Evolutionary conservation across 129 eudicot genomes (phyloP), one percentile per base, ranked within the genome.

Genomic region (Helianthus annuus): DNA sequence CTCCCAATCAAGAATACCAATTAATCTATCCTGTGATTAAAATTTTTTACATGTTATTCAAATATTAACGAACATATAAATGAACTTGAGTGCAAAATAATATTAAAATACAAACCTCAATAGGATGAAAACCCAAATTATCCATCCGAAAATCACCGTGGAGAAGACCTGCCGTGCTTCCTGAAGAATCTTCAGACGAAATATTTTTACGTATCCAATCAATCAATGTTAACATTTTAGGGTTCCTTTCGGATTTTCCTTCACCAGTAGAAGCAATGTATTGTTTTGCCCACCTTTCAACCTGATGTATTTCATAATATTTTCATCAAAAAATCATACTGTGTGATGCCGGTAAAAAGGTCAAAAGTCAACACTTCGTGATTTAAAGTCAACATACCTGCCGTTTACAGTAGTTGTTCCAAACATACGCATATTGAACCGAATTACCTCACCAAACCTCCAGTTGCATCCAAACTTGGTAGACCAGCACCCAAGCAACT

Each of bases 81-180:
- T 36, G 7, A 44, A 16, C 38, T 57, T 12, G 70, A 38, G 63
- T 52, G 17, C 61, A 57, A 70, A 42, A 36, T 8, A 74, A 32
- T 5, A 14, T 58, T 45, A 32, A 49, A n/a, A 46, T 29, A 12
- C 64, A 58, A 64, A 94, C 98, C 97, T 94, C 98, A 10, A 75
- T 69, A 54, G 98, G 96, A 87, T 94, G 98, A 64, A 94, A 94
- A 64, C 90, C 98, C 46, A 94, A 73, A 82, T 94, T 94, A 87
- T 94, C 98, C 29, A 94, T 90, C 48, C 98, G 98, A 83, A 94
- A 90, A 80, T 94, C 98, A 55, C 98, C 98, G 74, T 94, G 98
- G 65, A 94, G 97, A 71, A 94, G 82, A 70, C 98, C 98, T 48
- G 88, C 68, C 67, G 92, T 71, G 59, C 76, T 76, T 60, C 89